Percentiles rank a stretch among this genome's conserved stretches.
These are phyloP conservation scores for Cubamyces lactineus DNA, from an alignment of 768 basidiomycete species.

Conservation along the genomic window DNA sequence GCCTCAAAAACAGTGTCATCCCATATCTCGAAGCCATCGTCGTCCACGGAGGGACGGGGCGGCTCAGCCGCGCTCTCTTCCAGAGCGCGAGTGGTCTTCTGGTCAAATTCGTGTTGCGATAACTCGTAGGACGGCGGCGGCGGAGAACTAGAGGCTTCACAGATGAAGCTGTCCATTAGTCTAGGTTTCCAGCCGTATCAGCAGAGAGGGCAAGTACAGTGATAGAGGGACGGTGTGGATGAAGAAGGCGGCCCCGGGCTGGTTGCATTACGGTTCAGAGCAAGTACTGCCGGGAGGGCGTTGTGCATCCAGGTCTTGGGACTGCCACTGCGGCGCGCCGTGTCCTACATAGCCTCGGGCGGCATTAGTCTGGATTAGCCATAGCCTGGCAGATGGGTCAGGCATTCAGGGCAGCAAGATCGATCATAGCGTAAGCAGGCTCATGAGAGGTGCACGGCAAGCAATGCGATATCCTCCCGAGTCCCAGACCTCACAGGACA, in stretches of 20 bases:
- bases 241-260: not conserved
- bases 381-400: not conserved
- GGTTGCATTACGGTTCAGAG: not conserved
- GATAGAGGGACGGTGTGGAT: not conserved
- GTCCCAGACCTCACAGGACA: no score
- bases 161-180: slow-evolving; percentile 19
- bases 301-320: not conserved
- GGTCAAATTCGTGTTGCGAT: slow-evolving; percentile 49
- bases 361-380: slow-evolving; percentile 9
- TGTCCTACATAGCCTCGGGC: slow-evolving; percentile 14
- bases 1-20: slow-evolving; percentile 45
- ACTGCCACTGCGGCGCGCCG: not conserved
- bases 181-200: not conserved
- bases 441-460: not conserved
- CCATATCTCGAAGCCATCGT: slow-evolving; percentile 52
- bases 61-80: slow-evolving; percentile 42
- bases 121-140: slow-evolving; percentile 48
- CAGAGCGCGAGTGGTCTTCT: slow-evolving; percentile 49
- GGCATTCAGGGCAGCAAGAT: slow-evolving; percentile 12
- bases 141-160: slow-evolving; percentile 24
- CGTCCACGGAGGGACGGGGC: slow-evolving; percentile 29
- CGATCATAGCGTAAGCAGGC: slow-evolving; percentile 14
- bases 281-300: not conserved
- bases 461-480: no score
- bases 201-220: not conserved